A percentile compares a stretch with the other conserved stretches of the same genome.
phyloP scores from a whole-genome alignment of 2,329 filamentous ascomycete genomes.

The Celoporthe dispersa region DNA sequence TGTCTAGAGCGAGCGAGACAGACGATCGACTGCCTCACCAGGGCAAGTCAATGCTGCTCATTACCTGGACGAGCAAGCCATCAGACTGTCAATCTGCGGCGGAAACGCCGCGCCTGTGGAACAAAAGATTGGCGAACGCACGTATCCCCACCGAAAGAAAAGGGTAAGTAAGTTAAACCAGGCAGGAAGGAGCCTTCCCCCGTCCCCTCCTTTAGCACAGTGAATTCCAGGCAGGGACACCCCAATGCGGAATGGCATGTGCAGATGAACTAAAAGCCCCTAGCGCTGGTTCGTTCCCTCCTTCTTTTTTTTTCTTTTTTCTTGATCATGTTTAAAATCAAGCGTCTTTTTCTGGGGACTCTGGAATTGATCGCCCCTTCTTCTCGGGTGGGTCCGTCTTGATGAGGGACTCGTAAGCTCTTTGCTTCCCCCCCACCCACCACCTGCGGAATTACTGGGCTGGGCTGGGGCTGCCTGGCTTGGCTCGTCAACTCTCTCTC shows the following conservation, averaged over 20 bases:
- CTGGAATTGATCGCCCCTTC: constrained; percentile 18
- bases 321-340: constrained; percentile 18
- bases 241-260: constrained; percentile 4
- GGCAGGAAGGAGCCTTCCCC: too few species aligned
- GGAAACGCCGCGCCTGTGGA: neutral
- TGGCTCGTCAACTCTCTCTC: too few species aligned
- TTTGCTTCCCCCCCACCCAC: neutral
- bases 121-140: too few species aligned
- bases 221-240: neutral
- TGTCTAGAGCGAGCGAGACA: neutral
- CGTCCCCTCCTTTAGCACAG: too few species aligned
- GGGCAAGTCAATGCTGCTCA: neutral
- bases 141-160: too few species aligned
- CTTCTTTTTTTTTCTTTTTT: neutral
- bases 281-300: neutral
- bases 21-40: neutral
- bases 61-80: neutral
- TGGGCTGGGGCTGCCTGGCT: neutral
- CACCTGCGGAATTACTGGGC: too few species aligned
- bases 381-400: constrained; percentile 12
- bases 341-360: constrained; percentile 22
- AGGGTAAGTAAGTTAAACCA: too few species aligned
- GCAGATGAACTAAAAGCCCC: neutral
- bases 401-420: constrained; percentile 28
- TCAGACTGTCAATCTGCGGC: neutral